Base-by-base conservation (phyloP, 164 flowering plant species). In the Tetracentron sinense region DNA sequence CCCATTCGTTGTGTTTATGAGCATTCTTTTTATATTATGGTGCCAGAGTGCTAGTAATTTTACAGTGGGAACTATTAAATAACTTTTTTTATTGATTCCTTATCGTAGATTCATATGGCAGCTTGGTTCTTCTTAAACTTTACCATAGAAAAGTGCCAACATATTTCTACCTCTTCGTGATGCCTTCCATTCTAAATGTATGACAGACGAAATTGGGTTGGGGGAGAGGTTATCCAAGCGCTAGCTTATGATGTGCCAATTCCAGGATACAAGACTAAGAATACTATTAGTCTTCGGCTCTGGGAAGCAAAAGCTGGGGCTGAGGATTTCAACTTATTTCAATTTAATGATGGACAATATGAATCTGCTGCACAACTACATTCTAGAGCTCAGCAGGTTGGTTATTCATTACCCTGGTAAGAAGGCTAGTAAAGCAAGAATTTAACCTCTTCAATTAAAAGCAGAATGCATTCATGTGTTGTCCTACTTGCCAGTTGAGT, bases 231-330 rank as follows among this genome's bases (percentile, higher is more conserved):
- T 42, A 20, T 94, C 58, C 92, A 85, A 69, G 97, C 97, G 59
- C 64, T 89, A 57, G 97, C 99, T 44, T 91, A 89, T 79, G 97
- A 94, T 82, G 96, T 94, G 38, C 99, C 99, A 59, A 94, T 94
- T 78, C 99, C 99, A 56, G 99, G 99, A 69, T 94, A 89, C 76
- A 89, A 83, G 75, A 94, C 97, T 62, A 89, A 83, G 76, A 94
- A 89, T 69, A 91, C 97, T 11, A 91, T 81, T 50, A 89, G 96
- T 69, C 97, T 94, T 67, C 99, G 99, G 33, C 85, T 94, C 38
- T 94, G 99, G 99, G 96, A 91, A 65, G 97, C 99, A 70, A 94
- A 84, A 87, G 99, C 96, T 58, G 63, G 76, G 44, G 74, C 96
- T 20, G 72, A 72, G 64, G 92, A 94, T 76, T 88, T 94, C 42